A percentile compares a stretch with the other conserved stretches of the same genome.
These are phyloP conservation scores for Setomelanomma holmii DNA, from an alignment of 2,329 filamentous ascomycete species.

Conservation along the genomic window DNA sequence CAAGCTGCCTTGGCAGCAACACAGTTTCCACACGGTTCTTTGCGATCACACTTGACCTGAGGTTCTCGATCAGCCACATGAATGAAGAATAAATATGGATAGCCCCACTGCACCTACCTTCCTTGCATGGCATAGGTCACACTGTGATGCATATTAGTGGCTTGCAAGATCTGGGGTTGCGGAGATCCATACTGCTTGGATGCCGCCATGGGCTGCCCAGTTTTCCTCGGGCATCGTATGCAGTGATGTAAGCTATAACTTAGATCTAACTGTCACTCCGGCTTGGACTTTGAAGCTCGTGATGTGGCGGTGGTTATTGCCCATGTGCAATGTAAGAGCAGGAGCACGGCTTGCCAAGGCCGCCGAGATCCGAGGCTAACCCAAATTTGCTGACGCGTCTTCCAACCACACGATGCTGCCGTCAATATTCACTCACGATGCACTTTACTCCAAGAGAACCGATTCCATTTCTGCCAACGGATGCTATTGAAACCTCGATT, in stretches of 20 bases:
- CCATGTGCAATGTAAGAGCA: not conserved
- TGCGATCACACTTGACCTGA: constrained; percentile 46
- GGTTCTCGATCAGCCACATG: not conserved
- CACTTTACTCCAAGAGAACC: no score
- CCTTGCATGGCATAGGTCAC: constrained; percentile 39
- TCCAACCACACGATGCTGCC: no score
- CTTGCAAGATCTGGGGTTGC: not conserved
- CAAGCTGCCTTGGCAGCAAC: constrained; percentile 32
- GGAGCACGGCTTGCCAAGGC: constrained; percentile 3
- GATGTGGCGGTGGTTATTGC: no score
- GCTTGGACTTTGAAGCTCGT: no score
- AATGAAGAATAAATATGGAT: not conserved
- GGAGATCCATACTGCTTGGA: constrained; percentile 28
- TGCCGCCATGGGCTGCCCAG: constrained; percentile 39
- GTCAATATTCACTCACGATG: no score
- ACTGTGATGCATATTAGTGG: constrained; percentile 10
- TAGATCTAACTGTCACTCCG: not conserved
- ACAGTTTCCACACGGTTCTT: constrained; percentile 44
- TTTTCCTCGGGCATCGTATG: constrained; percentile 40
- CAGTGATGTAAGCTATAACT: not conserved
- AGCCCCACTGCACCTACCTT: constrained; percentile 16
- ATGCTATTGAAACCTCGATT: no score
- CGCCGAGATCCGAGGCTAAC: constrained; percentile 8
- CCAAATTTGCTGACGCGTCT: not conserved
- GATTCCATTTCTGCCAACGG: no score